Conservation (phyloP, 2,329 filamentous ascomycete genomes). For the Aspergillus uvarum region DNA sequence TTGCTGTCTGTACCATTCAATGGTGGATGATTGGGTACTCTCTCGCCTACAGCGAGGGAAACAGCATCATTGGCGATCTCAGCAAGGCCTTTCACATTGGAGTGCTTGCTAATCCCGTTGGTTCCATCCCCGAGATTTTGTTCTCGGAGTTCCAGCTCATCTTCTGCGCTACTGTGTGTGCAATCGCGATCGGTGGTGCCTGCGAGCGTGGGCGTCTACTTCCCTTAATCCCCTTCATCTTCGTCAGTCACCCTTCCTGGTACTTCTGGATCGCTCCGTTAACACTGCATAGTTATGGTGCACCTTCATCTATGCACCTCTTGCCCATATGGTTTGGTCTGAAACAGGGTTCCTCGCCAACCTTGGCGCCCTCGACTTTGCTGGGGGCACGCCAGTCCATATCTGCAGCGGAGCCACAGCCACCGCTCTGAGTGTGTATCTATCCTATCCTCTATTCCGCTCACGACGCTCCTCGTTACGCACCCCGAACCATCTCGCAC, state of each 20-base stretch:
- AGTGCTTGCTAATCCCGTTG: slow-evolving; percentile 50
- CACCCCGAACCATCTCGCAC: slow-evolving; percentile 48
- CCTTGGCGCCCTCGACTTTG: slow-evolving; percentile 50
- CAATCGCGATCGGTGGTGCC: slow-evolving; percentile 51
- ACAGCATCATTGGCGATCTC: slow-evolving; percentile 47
- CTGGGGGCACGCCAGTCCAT: slow-evolving; percentile 47
- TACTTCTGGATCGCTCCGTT: not conserved
- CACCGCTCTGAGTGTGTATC: slow-evolving; percentile 47
- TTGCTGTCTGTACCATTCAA: slow-evolving; percentile 52
- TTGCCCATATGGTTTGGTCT: slow-evolving; percentile 52
- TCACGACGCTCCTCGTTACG: slow-evolving; percentile 46
- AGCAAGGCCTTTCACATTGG: slow-evolving; percentile 48
- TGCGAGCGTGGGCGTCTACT: slow-evolving; percentile 50
- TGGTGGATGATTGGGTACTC: slow-evolving; percentile 54
- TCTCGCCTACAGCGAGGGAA: slow-evolving; percentile 50
- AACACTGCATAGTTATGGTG: slow-evolving; percentile 43
- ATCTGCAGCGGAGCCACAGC: slow-evolving; percentile 48
- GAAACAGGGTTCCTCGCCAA: slow-evolving; percentile 46
- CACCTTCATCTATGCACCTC: slow-evolving; percentile 50
- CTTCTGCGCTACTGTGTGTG: slow-evolving; percentile 53
- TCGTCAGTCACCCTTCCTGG: slow-evolving; percentile 23
- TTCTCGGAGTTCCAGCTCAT: slow-evolving; percentile 55
- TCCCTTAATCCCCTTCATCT: slow-evolving; percentile 51
- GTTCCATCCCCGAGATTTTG: slow-evolving; percentile 51
- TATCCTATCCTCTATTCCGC: slow-evolving; percentile 52